phyloP scores from a whole-genome alignment of 768 basidiomycete genomes.

The Baorangia bicolor region DNA sequence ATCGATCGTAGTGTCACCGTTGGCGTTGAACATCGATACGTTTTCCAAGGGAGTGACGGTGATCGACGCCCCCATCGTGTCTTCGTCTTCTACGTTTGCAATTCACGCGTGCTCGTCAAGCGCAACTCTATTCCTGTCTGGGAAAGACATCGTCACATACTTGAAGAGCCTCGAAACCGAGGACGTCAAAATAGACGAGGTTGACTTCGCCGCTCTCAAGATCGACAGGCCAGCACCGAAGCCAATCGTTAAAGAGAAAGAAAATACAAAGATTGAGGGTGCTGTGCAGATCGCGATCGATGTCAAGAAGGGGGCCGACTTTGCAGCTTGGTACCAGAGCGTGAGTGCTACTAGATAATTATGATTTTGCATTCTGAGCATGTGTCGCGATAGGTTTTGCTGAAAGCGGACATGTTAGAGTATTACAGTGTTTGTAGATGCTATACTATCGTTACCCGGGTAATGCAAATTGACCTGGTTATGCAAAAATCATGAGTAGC shows the following conservation, averaged over 20 bases:
- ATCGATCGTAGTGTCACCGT: slow-evolving; percentile 65
- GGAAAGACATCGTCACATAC: slow-evolving; percentile 71
- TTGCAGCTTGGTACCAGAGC: slow-evolving; percentile 91
- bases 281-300: slow-evolving; percentile 93
- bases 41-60: slow-evolving; percentile 75
- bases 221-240: slow-evolving; percentile 39
- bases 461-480: no score
- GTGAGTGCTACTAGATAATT: slow-evolving; percentile 41
- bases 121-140: slow-evolving; percentile 75
- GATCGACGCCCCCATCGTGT: slow-evolving; percentile 76
- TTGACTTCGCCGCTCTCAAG: slow-evolving; percentile 71
- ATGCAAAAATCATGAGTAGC: no score
- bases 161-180: slow-evolving; percentile 69
- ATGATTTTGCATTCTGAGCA: slow-evolving; percentile 5
- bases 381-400: slow-evolving; percentile 64
- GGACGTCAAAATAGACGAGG: slow-evolving; percentile 60
- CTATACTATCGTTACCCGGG: no score
- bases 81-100: slow-evolving; percentile 62
- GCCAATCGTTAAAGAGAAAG: slow-evolving; percentile 55
- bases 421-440: slow-evolving; percentile 99
- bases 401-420: slow-evolving; percentile 98
- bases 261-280: slow-evolving; percentile 80
- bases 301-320: slow-evolving; percentile 95
- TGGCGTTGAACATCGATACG: slow-evolving; percentile 62
- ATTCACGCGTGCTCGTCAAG: slow-evolving; percentile 72